Base-by-base conservation (phyloP, 495 filamentous ascomycete genomes). In the Neurospora sp. region DNA sequence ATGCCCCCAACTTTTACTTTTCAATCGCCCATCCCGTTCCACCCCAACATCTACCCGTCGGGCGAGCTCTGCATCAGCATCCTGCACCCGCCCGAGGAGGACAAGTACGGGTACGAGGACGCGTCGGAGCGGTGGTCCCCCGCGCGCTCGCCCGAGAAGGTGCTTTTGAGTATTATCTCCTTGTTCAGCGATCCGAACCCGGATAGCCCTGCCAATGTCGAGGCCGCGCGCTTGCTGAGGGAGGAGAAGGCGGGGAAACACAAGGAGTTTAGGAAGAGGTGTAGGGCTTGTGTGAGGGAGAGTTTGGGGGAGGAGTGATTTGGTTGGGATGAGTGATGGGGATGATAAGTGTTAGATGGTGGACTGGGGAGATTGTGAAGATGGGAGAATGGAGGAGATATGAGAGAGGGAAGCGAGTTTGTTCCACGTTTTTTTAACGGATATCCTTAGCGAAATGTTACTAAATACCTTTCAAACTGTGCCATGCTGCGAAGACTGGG, bases 41-140 rank as follows among this genome's bases (percentile, higher is more conserved):
- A 99, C 77, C 96, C 96, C 0, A 99, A 99, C 81, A 93, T 99
- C 82, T 99, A 98, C 86, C 85, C 89, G 11, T 89, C 87, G 81
- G 96, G 96, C 78, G 90, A 93, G 69, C 94, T 99, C 74, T 99
- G 96, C 86, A 98, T 99, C 79, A 96, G 92, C 41, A 98, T 99
- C 84, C 87, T 99, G 31, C 96, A 99, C 83, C 93, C 95, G 1
- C 96, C 96, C 2, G 94, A 95, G 84, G 94, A 98, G 79, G 96
- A 99, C 80, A 92, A 94, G 78, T 97, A 93, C 83, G 95, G 96
- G 35, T 99, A 99, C 82, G 96, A 98, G 81, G 87, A 88, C 14
- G 94, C 93, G n/a, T 86, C 90, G 39, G 96, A 99, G 86, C 89
- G 96, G 69, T 99, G 96, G 96, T 93, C 89, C 31, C 96, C 96